Percentiles rank a stretch among this genome's conserved stretches.
Conservation (phyloP, 1,284 basidiomycete species). For the Fomitopsis betulina region DNA sequence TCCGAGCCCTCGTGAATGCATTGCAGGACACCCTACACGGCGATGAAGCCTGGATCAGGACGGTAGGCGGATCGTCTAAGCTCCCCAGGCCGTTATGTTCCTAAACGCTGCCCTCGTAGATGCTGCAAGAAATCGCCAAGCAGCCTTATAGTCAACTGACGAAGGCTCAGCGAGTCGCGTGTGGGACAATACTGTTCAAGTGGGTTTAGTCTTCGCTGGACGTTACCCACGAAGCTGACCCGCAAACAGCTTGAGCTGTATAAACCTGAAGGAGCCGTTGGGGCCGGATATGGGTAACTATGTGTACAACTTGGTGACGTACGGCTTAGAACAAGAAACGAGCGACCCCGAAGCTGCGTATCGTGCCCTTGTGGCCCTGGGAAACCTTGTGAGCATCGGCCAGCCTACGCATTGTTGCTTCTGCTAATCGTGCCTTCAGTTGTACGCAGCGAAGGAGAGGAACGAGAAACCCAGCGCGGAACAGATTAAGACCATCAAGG, state of each 20-base stretch:
- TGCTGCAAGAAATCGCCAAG: constrained; percentile 48
- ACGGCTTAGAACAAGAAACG: constrained; percentile 66
- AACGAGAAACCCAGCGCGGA: constrained; percentile 31
- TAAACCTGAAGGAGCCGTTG: constrained; percentile 41
- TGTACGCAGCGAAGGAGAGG: constrained; percentile 40
- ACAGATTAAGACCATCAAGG: constrained; percentile 37
- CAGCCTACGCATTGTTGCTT: neutral
- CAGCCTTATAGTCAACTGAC: constrained; percentile 51
- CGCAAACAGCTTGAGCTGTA: constrained; percentile 55
- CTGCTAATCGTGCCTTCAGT: constrained; percentile 30
- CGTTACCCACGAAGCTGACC: constrained; percentile 2
- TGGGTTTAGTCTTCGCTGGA: constrained; percentile 31
- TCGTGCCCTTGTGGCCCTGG: constrained; percentile 80
- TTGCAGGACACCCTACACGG: constrained; percentile 53
- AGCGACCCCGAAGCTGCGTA: constrained; percentile 84
- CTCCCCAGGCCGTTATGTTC: too few relatives aligned
- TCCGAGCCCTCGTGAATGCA: constrained; percentile 80
- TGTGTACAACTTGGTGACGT: constrained; percentile 36
- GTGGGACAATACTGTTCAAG: constrained; percentile 83
- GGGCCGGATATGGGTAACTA: constrained; percentile 27
- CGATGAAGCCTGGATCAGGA: constrained; percentile 45
- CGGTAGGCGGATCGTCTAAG: constrained; percentile 32
- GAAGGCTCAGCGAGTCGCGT: constrained; percentile 68
- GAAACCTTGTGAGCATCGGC: constrained; percentile 53
- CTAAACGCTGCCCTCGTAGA: constrained; percentile 32